Conservation (phyloP, 192 early-diverging fungal genomes). For the Geranomyces variabilis region DNA sequence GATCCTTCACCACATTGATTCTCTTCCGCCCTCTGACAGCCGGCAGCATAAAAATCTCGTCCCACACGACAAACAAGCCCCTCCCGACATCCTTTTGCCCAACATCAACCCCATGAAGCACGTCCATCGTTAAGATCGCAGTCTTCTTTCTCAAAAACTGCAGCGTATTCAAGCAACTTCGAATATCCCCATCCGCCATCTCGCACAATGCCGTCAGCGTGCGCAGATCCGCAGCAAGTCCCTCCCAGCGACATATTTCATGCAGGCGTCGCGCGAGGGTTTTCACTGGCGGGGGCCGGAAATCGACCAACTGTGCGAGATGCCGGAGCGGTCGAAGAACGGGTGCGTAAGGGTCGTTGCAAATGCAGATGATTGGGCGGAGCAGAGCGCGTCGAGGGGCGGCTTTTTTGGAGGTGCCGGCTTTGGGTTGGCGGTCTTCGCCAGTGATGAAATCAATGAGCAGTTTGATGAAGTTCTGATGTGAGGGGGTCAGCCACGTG, state of each 20-base stretch:
- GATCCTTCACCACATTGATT: neutral
- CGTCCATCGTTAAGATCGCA: slow-evolving; percentile 37
- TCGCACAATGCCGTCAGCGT: slow-evolving; percentile 76
- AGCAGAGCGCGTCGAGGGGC: slow-evolving; percentile 53
- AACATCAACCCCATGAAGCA: slow-evolving; percentile 41
- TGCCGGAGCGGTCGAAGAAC: slow-evolving; percentile 81
- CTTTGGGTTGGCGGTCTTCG: neutral
- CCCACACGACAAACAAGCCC: slow-evolving; percentile 81
- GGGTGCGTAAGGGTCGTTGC: slow-evolving; percentile 94
- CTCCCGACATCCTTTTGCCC: slow-evolving; percentile 82
- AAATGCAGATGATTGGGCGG: slow-evolving; percentile 97
- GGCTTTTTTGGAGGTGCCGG: slow-evolving; percentile 16
- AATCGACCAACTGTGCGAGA: slow-evolving; percentile 74
- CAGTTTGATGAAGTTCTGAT: slow-evolving; percentile 79
- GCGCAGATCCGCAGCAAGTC: slow-evolving; percentile 72
- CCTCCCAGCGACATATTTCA: slow-evolving; percentile 79
- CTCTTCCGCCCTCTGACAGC: neutral
- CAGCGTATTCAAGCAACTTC: slow-evolving; percentile 85
- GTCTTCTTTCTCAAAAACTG: slow-evolving; percentile 58
- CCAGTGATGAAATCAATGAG: slow-evolving; percentile 63
- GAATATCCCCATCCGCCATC: slow-evolving; percentile 82
- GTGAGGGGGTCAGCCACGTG: neutral
- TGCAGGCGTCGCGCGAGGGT: slow-evolving; percentile 74
- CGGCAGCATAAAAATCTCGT: slow-evolving; percentile 69
- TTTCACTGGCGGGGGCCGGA: slow-evolving; percentile 64